phyloP scores from a whole-genome alignment of 345 rosid species.

The Theobroma cacao region DNA sequence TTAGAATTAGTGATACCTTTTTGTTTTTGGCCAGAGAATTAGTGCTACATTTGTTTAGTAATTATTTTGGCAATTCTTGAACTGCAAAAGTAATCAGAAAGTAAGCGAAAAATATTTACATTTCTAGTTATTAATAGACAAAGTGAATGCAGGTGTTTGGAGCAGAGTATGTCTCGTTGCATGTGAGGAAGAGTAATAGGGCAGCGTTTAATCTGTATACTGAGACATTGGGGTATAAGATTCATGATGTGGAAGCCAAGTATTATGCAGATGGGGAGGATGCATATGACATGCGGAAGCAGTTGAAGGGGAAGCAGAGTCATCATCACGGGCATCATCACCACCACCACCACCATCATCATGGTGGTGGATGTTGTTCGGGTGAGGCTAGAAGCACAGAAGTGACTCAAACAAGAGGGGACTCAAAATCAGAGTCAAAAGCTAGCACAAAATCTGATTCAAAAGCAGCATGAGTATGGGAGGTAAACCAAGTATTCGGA shows the following conservation, averaged over 20 bases:
- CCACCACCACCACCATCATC: slow-evolving; percentile 58
- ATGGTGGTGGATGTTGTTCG: slow-evolving; percentile 86
- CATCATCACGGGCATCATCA: slow-evolving; percentile 64
- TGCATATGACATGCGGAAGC: slow-evolving; percentile 96
- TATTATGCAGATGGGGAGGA: slow-evolving; percentile 99
- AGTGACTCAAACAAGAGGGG: slow-evolving; percentile 36
- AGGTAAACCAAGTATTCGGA: slow-evolving; percentile 19
- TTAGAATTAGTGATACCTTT: background rate
- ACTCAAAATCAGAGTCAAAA: slow-evolving; percentile 54
- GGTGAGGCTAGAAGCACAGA: slow-evolving; percentile 55
- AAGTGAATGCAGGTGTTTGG: slow-evolving; percentile 62
- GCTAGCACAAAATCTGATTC: slow-evolving; percentile 38
- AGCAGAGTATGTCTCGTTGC: slow-evolving; percentile 91
- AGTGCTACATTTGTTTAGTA: background rate
- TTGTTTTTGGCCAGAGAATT: too few relatives aligned
- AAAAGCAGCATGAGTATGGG: slow-evolving; percentile 30
- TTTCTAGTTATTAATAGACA: background rate
- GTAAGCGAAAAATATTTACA: background rate
- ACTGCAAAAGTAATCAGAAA: background rate
- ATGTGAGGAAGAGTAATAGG: slow-evolving; percentile 93
- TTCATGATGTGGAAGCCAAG: slow-evolving; percentile 92
- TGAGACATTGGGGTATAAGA: slow-evolving; percentile 81
- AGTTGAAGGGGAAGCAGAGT: slow-evolving; percentile 78
- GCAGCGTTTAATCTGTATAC: slow-evolving; percentile 94
- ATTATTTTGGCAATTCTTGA: background rate